Evolutionary conservation across 257 asterid species (phyloP), one percentile per base, ranked within the genome.

Genomic region (Prunella vulgaris): DNA sequence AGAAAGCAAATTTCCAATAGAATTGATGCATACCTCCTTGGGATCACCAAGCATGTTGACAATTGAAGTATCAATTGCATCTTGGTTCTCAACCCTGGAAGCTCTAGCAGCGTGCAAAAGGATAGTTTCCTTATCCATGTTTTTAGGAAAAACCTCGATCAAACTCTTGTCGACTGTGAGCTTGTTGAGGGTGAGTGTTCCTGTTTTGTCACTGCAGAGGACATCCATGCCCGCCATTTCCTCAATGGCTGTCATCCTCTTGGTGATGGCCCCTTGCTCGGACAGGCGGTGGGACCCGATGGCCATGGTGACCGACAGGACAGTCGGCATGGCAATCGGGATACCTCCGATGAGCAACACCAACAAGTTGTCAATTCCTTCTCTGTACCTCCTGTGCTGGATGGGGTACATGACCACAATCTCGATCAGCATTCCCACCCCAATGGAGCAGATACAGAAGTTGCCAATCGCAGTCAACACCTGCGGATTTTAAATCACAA

Each of bases 201-300:
- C 98, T 0, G 98, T 92, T 71, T 92, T 92, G 83, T 92, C 98
- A 52, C 97, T 92, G 82, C 98, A 92, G 14, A 92, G 88, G 63
- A 92, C 97, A 68, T 92, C 96, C 97, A 89, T 92, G 38, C 96
- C 97, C 6, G 96, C 96, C 97, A 91, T 87, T 62, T 91, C 97
- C 83, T 92, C 98, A 61, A 92, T 92, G 57, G 98, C 98, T n/a
- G 98, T 89, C 97, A 92, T 92, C 77, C 98, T 87, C 85, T 92
- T 92, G 25, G 98, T 92, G 68, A 92, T 92, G 82, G 98, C 98
- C 0, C 98, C 98, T 79, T 92, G 98, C 10, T 92, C 84, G 4
- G 98, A 88, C 4, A 92, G 88, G 35, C 98, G 69, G 64, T 89
- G 97, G 20, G 97, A 92, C 48, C 96, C 98, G n/a, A 92, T 92